These are phyloP conservation scores for Knoxdaviesia capensis DNA, from an alignment of 2,329 filamentous ascomycete genomes.

Conservation along the genomic window DNA sequence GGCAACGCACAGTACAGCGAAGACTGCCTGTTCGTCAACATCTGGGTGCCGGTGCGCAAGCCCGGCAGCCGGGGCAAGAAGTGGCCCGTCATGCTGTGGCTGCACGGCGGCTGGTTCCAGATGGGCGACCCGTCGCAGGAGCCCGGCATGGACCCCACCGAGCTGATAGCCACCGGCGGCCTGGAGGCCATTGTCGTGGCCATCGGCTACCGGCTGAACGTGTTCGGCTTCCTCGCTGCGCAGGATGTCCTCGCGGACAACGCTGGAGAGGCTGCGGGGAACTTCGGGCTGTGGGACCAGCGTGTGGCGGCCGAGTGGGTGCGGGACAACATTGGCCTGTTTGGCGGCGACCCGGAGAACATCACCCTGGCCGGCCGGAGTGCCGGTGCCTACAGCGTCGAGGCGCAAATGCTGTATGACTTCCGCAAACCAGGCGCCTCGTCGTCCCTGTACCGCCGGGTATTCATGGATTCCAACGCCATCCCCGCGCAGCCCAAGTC, in stretches of 20 bases:
- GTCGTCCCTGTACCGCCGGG: constrained; percentile 10
- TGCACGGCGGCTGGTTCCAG: constrained; percentile 25
- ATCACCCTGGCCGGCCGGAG: constrained; percentile 22
- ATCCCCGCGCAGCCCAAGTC: too few relatives aligned
- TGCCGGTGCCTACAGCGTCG: constrained; percentile 21
- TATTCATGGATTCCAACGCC: too few relatives aligned
- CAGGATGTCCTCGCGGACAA: constrained; percentile 11
- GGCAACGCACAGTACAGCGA: constrained; percentile 13
- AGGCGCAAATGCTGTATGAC: constrained; percentile 19
- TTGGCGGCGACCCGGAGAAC: constrained; percentile 23
- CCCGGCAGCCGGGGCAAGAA: constrained; percentile 8
- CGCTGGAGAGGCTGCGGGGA: constrained; percentile 9
- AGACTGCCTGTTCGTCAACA: constrained; percentile 27
- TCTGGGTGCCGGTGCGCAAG: constrained; percentile 20
- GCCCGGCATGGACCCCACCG: constrained; percentile 11
- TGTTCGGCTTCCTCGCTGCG: constrained; percentile 26
- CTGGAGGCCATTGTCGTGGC: constrained; percentile 20
- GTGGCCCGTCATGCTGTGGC: constrained; percentile 18
- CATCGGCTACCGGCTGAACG: constrained; percentile 24
- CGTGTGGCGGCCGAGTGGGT: constrained; percentile 29
- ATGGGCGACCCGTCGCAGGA: constrained; percentile 22
- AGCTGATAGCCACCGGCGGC: constrained; percentile 16
- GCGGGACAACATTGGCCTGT: constrained; percentile 30
- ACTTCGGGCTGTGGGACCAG: constrained; percentile 26
- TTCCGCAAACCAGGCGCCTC: constrained; percentile 8